phyloP scores from a whole-genome alignment of 805 yeast genomes.

The Kodamaea jinghongensis region DNA sequence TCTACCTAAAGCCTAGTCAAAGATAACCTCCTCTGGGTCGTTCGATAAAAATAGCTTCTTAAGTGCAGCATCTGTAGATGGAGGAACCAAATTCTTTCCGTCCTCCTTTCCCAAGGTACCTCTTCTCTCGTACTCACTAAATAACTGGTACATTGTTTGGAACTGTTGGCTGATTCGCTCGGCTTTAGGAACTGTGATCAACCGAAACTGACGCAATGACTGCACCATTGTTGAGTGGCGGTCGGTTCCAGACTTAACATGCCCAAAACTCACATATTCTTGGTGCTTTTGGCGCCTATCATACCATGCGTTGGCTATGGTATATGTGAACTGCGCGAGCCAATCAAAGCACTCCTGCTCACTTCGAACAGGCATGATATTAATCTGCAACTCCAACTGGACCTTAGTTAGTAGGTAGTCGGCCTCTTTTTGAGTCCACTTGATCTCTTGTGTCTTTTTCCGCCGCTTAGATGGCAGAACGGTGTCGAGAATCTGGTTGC shows the following conservation, averaged over 20 bases:
- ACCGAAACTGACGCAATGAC: slow-evolving; percentile 54
- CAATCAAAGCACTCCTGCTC: slow-evolving; percentile 48
- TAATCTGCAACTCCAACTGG: slow-evolving; percentile 47
- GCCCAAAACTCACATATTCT: slow-evolving; percentile 54
- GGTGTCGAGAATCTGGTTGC: slow-evolving; percentile 13
- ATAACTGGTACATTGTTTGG: slow-evolving; percentile 27
- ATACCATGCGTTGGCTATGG: slow-evolving; percentile 51
- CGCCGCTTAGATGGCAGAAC: slow-evolving; percentile 1
- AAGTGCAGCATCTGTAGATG: slow-evolving; percentile 49
- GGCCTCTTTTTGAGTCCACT: slow-evolving; percentile 25
- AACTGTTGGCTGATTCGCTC: slow-evolving; percentile 42
- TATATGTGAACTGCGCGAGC: slow-evolving; percentile 55
- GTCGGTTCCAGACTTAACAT: slow-evolving; percentile 53
- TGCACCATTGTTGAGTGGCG: slow-evolving; percentile 45
- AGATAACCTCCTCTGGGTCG: slow-evolving; percentile 47
- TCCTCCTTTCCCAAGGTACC: slow-evolving; percentile 40
- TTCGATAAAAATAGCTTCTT: slow-evolving; percentile 45
- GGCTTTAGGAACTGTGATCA: slow-evolving; percentile 53
- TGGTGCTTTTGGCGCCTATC: slow-evolving; percentile 56
- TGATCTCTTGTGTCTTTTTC: slow-evolving; percentile 1
- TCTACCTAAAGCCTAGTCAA: slow-evolving; percentile 9
- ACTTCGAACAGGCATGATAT: slow-evolving; percentile 50
- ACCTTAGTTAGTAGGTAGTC: slow-evolving; percentile 41
- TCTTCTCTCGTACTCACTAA: slow-evolving; percentile 21
- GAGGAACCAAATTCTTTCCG: slow-evolving; percentile 49